phyloP scores from a whole-genome alignment of 352 stramenopile genomes.

The Paralagenidium karlingii region DNA sequence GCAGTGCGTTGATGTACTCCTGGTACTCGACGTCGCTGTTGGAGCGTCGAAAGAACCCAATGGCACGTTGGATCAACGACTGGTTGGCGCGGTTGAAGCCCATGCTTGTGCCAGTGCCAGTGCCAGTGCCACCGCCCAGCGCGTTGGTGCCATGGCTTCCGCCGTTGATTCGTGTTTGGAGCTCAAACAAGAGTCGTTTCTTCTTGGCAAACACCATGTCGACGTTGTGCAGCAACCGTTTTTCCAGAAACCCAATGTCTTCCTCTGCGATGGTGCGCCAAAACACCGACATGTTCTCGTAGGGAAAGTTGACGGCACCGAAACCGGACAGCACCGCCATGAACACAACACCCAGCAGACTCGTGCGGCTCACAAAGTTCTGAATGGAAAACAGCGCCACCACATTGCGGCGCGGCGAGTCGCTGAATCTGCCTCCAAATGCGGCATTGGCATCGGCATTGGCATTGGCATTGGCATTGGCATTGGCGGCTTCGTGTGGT shows the following conservation, averaged over 20 bases:
- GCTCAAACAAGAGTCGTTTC: slow-evolving; percentile 50
- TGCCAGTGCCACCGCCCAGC: no score
- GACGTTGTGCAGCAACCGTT: slow-evolving; percentile 64
- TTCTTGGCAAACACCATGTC: slow-evolving; percentile 78
- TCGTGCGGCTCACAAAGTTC: slow-evolving; percentile 73
- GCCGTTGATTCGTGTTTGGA: no score
- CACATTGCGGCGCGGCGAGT: neutral
- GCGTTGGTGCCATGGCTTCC: no score
- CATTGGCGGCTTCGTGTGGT: no score
- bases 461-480: no score
- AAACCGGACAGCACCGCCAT: slow-evolving; percentile 77
- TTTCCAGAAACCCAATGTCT: slow-evolving; percentile 75
- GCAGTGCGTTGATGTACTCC: slow-evolving; percentile 52
- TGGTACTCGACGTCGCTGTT: slow-evolving; percentile 10
- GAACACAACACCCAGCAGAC: slow-evolving; percentile 65
- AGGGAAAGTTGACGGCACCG: slow-evolving; percentile 72
- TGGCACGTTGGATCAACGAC: slow-evolving; percentile 18
- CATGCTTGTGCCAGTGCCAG: slow-evolving; percentile 6
- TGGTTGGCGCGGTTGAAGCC: slow-evolving; percentile 3
- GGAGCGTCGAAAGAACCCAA: slow-evolving; percentile 14
- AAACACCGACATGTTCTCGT: slow-evolving; percentile 79
- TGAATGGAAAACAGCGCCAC: slow-evolving; percentile 59
- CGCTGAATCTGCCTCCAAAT: neutral
- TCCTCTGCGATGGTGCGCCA: slow-evolving; percentile 63
- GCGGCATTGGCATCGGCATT: no score